Percentiles rank a stretch among this genome's conserved stretches.
Evolutionary conservation across 2,329 filamentous ascomycete genomes (phyloP).

Genomic region (Scedosporium dehoogii): DNA sequence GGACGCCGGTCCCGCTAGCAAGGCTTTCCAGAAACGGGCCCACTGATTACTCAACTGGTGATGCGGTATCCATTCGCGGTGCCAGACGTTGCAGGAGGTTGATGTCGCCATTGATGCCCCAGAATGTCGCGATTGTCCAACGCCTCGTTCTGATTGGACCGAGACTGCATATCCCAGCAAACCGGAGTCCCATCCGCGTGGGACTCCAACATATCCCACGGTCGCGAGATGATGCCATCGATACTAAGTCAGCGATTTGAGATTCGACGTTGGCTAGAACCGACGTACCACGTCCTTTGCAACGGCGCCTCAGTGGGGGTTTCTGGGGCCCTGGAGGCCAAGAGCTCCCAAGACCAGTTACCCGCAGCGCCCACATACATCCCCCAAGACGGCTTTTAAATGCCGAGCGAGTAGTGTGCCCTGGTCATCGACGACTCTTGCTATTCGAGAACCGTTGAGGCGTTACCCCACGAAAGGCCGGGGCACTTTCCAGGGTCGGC

Average conservation of each 20-base stretch:
- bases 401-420: not conserved
- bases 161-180: not conserved
- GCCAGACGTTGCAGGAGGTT: not conserved
- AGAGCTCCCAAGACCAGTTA: not conserved
- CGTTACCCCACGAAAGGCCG: not conserved
- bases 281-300: not conserved
- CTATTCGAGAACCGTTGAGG: not conserved
- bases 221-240: not conserved
- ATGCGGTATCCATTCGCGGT: too few relatives aligned
- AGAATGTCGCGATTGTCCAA: not conserved
- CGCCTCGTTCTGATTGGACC: not conserved
- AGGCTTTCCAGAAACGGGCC: too few relatives aligned
- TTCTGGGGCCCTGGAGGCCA: not conserved
- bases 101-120: conserved; percentile 3
- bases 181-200: not conserved
- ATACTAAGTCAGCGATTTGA: not conserved
- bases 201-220: not conserved
- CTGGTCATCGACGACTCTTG: not conserved
- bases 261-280: not conserved
- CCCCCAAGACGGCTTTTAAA: not conserved
- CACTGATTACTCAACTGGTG: too few relatives aligned
- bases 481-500: not conserved
- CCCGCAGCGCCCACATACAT: not conserved
- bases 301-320: not conserved
- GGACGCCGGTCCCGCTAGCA: too few relatives aligned